Percentiles rank a stretch among this genome's conserved stretches.
These are phyloP conservation scores for Cyclocybe aegerita DNA, from an alignment of 768 basidiomycete species.

Conservation along the genomic window DNA sequence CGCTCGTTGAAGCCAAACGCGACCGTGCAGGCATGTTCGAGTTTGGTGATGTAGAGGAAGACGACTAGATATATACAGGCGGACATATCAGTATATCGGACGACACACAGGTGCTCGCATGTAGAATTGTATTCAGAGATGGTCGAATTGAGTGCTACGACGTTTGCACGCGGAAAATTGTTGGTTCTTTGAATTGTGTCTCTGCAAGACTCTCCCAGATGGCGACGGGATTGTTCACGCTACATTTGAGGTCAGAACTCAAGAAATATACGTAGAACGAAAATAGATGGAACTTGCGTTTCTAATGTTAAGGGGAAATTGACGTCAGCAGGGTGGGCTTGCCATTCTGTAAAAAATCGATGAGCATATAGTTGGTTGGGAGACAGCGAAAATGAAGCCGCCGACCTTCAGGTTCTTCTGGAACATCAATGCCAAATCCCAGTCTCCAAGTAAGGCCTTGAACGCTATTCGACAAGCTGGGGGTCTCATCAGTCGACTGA, in stretches of 20 bases:
- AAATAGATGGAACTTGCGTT: conserved; percentile 36
- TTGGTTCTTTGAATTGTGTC: conserved; percentile 6
- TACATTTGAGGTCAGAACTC: conserved; percentile 25
- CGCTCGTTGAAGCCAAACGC: conserved; percentile 64
- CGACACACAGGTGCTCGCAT: background rate
- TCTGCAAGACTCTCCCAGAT: conserved; percentile 51
- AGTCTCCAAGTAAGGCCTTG: conserved; percentile 66
- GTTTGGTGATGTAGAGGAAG: conserved; percentile 89
- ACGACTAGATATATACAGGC: conserved; percentile 42
- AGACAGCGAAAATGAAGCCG: background rate
- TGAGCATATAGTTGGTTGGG: background rate
- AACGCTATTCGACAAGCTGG: conserved; percentile 51
- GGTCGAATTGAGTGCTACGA: background rate
- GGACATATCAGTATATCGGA: background rate
- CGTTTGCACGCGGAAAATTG: conserved; percentile 7
- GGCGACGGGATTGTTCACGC: conserved; percentile 54
- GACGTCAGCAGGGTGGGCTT: conserved; percentile 52
- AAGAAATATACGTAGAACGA: background rate
- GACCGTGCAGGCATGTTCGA: conserved; percentile 85
- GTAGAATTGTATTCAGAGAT: background rate
- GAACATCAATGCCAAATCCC: conserved; percentile 55
- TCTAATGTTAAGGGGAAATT: conserved; percentile 49
- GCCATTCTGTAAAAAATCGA: conserved; percentile 45
- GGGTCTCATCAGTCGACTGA: background rate
- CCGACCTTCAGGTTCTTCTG: conserved; percentile 55